A percentile compares a stretch with the other conserved stretches of the same genome.
Conservation (phyloP, 306 rosid species). For the Cyamopsis tetragonoloba region DNA sequence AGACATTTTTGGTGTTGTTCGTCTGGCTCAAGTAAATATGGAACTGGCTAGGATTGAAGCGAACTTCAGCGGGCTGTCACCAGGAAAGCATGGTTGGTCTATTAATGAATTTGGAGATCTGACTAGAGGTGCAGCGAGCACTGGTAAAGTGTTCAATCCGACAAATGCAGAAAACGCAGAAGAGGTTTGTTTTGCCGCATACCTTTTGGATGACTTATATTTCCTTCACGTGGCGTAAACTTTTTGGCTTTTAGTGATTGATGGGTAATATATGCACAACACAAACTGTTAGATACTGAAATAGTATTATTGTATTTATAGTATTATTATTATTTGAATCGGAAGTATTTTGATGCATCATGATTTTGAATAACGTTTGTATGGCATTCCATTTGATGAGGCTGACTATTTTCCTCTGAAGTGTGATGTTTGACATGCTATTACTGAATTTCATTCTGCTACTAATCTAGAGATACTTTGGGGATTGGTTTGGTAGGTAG, state of each 20-base stretch:
- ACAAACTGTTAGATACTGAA: conserved; percentile 1
- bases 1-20: conserved; percentile 73
- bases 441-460: conserved; percentile 15
- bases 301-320: too few species aligned
- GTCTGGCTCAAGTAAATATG: conserved; percentile 88
- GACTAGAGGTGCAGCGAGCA: conserved; percentile 86
- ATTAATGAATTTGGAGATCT: conserved; percentile 89
- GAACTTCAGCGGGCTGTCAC: conserved; percentile 71
- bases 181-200: conserved; percentile 51
- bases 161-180: conserved; percentile 25
- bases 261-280: background rate
- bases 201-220: conserved; percentile 1
- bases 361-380: background rate
- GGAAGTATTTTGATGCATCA: background rate
- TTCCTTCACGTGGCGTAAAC: background rate
- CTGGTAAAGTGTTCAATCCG: conserved; percentile 66
- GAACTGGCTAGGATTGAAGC: conserved; percentile 91
- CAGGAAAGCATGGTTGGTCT: conserved; percentile 93
- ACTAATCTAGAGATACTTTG: background rate
- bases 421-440: background rate
- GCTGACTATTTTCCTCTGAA: background rate
- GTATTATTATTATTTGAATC: background rate
- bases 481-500: background rate
- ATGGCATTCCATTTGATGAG: background rate
- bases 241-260: background rate